Evolutionary conservation across 192 early-diverging fungal species (phyloP).

Genomic region (Piromyces finnis): DNA sequence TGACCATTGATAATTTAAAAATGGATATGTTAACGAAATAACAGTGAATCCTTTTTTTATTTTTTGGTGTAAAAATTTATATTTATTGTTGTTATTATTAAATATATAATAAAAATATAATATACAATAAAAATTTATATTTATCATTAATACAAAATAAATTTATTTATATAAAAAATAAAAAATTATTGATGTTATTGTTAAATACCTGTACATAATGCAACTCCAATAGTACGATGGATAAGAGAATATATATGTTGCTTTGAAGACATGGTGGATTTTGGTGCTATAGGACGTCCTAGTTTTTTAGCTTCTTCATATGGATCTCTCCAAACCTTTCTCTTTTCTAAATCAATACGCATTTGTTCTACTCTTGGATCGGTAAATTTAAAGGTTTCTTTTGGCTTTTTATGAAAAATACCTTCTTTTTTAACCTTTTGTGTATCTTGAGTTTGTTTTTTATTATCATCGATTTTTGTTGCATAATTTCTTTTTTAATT

Average conservation of each 20-base stretch:
- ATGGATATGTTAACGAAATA: background rate
- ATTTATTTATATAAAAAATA: too few species aligned
- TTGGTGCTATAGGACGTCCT: background rate
- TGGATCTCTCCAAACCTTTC: background rate
- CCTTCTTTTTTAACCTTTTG: background rate
- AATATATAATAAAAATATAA: too few species aligned
- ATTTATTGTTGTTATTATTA: too few species aligned
- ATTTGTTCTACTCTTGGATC: background rate
- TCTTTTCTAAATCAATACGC: background rate
- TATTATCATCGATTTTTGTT: background rate
- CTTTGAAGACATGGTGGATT: background rate
- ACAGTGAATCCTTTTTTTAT: background rate
- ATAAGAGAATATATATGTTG: background rate
- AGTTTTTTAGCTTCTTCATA: background rate
- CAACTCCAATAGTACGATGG: background rate
- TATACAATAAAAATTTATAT: too few species aligned
- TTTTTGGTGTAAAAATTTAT: too few species aligned
- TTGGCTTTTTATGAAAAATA: background rate
- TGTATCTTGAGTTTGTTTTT: background rate
- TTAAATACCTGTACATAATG: background rate
- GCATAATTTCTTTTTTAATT: background rate
- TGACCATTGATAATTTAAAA: background rate
- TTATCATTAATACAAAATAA: too few species aligned
- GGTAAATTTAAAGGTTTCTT: background rate
- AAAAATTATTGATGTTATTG: too few species aligned